Base-by-base conservation (phyloP, 2,329 filamentous ascomycete genomes). In the Didymella keratinophila region DNA sequence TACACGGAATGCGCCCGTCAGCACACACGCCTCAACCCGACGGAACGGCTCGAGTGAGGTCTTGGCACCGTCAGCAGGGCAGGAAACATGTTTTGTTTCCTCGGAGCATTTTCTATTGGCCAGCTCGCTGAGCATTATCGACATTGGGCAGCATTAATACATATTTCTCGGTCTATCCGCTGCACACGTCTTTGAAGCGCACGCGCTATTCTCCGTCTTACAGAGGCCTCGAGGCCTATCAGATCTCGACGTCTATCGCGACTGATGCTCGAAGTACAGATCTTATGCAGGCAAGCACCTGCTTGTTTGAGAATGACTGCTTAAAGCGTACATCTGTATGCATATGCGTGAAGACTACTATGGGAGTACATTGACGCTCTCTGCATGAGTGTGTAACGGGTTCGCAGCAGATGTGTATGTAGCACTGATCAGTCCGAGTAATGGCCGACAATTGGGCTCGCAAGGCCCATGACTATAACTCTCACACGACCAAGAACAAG, bases 21-120 rank as follows among this genome's bases (percentile, higher is more conserved):
- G 28, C 32, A 44, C 32, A 21, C 27, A 37, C 44, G 10, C 20
- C 43, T 32, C 41, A 21, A 36, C 36, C 57, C 57, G 28, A 23
- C 14, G 34, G 46, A 30, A 36, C 27, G 57, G 52, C 21, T 48
- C 34, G 20, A 51, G n/a, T 36, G 23, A 37, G 23, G 23, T 20
- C 62, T 61, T 58, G 62, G 65, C 64, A 55, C 60, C 50, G 62
- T 62, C 50, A 69, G 55, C 64, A 63, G 62, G 61, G 52, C 42
- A 37, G 14, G 28, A 28, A 52, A 21, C 55, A 39, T 28, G 25
- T 37, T 48, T 46, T 44, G 21, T 23, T 39, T 21, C 49, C 49
- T 53, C 44, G 44, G 50, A 58, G 12, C 39, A 39, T 51, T 28
- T 5, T 32, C 27, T 18, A 47, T 52, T 58, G 37, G 56, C 14